Evolutionary conservation across 257 asterid species (phyloP), one percentile per base, ranked within the genome.

Genomic region (Rubia yunnanensis): DNA sequence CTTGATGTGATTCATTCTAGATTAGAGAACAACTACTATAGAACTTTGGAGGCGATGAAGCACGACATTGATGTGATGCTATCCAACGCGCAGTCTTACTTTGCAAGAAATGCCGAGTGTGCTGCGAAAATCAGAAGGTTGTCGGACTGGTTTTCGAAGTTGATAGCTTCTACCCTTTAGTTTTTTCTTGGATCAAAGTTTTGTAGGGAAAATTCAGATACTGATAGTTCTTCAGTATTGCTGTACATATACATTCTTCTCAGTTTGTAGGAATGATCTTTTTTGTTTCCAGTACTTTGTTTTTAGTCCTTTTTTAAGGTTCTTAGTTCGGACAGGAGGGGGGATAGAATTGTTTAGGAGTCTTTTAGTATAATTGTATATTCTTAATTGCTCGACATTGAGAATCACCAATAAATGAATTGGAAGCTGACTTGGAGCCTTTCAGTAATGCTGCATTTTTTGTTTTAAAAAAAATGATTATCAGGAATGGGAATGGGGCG

Each of bases 21-120:
- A 80, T 64, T 92, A 81, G 86, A 79, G 62, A 81, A 79, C 58
- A 71, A 80, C 77, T 92, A 92, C 63, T 89, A 92, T 63, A 79
- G 98, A 80, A 79, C 78, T 65, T 67, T 76, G 74, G 71, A 77
- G 70, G 88, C 96, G 46, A 3, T 76, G 70, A 64, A 77, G 85
- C 96, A 89, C 65, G 98, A 92, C 74, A 57, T 83, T 27, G 70
- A 31, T 60, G 94, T 85, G 67, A 79, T 92, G 94, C 59, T 92
- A 49, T 66, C 74, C 35, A 87, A 87, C 76, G 96, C 84, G 34
- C 60, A 64, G 63, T 59, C 68, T 71, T 92, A 81, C 79, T 87
- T 86, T 75, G 84, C 48, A 18, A 79, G 78, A 76, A 80, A 80
- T 72, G 55, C 76, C 3, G 89, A 81, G 70, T 67, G 82, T 63